These are phyloP conservation scores for Boletellus emodensis DNA, from an alignment of 768 basidiomycete species.

Conservation along the genomic window DNA sequence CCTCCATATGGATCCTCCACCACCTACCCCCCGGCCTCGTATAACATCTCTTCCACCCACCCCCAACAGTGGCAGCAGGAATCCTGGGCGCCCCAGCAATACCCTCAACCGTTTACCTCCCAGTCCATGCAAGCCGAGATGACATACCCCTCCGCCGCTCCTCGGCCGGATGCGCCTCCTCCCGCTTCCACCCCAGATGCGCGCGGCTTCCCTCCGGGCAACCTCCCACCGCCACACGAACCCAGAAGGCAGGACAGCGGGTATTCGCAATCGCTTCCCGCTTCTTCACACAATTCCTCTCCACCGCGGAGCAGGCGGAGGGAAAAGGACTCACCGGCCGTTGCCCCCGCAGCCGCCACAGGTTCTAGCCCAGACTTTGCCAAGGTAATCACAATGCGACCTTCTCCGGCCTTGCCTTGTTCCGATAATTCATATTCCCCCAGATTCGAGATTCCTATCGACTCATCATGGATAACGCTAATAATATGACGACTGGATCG, in stretches of 20 bases:
- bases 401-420: constrained; percentile 7
- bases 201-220: constrained; percentile 27
- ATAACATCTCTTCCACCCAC: constrained; percentile 28
- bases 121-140: constrained; percentile 34
- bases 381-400: constrained; percentile 32
- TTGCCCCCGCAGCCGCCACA: constrained; percentile 23
- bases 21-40: constrained; percentile 28
- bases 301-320: constrained; percentile 35
- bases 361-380: constrained; percentile 37
- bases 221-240: constrained; percentile 28
- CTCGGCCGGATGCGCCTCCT: constrained; percentile 30
- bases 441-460: constrained; percentile 45
- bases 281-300: constrained; percentile 24
- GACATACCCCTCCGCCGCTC: constrained; percentile 31
- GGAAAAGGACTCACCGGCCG: constrained; percentile 33
- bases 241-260: constrained; percentile 33
- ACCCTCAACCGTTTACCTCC: constrained; percentile 30
- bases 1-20: constrained; percentile 29
- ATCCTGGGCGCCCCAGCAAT: constrained; percentile 35
- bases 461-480: constrained; percentile 38
- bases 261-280: constrained; percentile 25
- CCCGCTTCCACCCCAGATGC: constrained; percentile 30
- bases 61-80: constrained; percentile 41
- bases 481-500: constrained; percentile 22
- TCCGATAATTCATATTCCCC: constrained; percentile 8